phyloP scores from a whole-genome alignment of 352 stramenopile species.

The Pelagophyceae sp. region DNA sequence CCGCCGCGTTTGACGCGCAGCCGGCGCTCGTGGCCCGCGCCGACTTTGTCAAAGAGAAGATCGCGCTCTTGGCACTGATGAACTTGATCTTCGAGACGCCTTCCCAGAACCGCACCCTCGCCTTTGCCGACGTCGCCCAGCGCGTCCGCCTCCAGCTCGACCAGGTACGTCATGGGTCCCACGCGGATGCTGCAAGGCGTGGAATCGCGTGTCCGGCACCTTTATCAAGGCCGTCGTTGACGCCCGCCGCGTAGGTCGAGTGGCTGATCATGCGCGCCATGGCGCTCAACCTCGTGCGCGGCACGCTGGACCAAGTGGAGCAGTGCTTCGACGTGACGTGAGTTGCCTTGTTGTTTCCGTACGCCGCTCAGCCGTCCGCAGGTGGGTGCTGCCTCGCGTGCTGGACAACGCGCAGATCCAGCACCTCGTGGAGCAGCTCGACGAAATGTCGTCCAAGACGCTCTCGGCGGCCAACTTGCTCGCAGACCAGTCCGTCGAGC shows the following conservation, averaged over 20 bases:
- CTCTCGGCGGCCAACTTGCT: background rate
- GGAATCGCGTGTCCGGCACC: slow-evolving; percentile 12
- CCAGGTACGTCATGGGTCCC: too few relatives aligned
- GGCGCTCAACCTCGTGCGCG: slow-evolving; percentile 78
- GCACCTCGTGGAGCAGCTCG: slow-evolving; percentile 3
- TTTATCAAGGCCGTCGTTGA: slow-evolving; percentile 40
- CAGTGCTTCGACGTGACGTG: slow-evolving; percentile 79
- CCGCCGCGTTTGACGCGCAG: slow-evolving; percentile 50
- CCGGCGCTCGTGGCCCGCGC: slow-evolving; percentile 80
- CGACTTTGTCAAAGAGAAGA: slow-evolving; percentile 94
- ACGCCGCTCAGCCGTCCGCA: too few relatives aligned
- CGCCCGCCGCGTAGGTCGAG: too few relatives aligned
- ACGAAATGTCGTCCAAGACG: background rate
- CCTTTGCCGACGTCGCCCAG: slow-evolving; percentile 85
- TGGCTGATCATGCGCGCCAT: slow-evolving; percentile 96
- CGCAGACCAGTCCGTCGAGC: background rate
- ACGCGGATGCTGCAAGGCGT: background rate
- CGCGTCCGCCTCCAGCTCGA: slow-evolving; percentile 63
- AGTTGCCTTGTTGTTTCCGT: too few relatives aligned
- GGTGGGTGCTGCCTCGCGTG: slow-evolving; percentile 85
- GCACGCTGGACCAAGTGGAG: slow-evolving; percentile 74
- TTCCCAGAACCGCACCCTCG: slow-evolving; percentile 66
- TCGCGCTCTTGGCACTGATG: slow-evolving; percentile 90
- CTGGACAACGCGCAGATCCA: slow-evolving; percentile 57
- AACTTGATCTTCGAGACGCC: slow-evolving; percentile 90